A percentile compares a stretch with the other conserved stretches of the same genome.
phyloP scores from a whole-genome alignment of 148 eudicot genomes.

The Cornus kousa region DNA sequence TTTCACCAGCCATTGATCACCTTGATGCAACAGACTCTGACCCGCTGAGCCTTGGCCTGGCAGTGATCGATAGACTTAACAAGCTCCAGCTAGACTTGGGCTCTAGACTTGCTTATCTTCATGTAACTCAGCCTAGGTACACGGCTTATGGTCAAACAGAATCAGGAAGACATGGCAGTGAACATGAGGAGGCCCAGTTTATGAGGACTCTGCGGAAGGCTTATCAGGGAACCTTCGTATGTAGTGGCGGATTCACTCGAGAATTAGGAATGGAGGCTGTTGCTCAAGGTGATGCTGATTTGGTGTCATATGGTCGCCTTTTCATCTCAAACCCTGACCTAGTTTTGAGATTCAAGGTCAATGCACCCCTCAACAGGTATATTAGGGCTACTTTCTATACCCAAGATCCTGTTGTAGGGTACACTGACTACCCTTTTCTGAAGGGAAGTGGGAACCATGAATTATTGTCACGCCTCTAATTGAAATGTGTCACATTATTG shows the following conservation, averaged over 20 bases:
- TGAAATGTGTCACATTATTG: too few species aligned
- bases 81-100: conserved; percentile 42
- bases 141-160: conserved; percentile 76
- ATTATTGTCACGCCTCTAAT: conserved; percentile 25
- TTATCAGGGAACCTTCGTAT: conserved; percentile 58
- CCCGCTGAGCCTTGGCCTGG: conserved; percentile 66
- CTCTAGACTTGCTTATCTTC: conserved; percentile 57
- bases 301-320: conserved; percentile 69
- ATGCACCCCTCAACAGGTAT: conserved; percentile 66
- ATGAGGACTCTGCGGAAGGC: conserved; percentile 51
- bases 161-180: conserved; percentile 46
- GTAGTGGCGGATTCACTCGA: conserved; percentile 70
- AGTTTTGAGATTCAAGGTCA: conserved; percentile 55
- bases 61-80: conserved; percentile 60
- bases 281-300: conserved; percentile 70
- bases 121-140: conserved; percentile 75
- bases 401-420: conserved; percentile 71
- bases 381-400: conserved; percentile 66
- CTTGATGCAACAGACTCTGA: conserved; percentile 75
- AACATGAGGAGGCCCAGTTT: conserved; percentile 50
- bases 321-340: conserved; percentile 82
- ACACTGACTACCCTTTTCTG: conserved; percentile 79
- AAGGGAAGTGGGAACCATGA: conserved; percentile 15
- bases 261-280: conserved; percentile 63
- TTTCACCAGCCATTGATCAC: conserved; percentile 86